phyloP scores from a whole-genome alignment of 495 filamentous ascomycete species.

The Penicillium pancosmium region DNA sequence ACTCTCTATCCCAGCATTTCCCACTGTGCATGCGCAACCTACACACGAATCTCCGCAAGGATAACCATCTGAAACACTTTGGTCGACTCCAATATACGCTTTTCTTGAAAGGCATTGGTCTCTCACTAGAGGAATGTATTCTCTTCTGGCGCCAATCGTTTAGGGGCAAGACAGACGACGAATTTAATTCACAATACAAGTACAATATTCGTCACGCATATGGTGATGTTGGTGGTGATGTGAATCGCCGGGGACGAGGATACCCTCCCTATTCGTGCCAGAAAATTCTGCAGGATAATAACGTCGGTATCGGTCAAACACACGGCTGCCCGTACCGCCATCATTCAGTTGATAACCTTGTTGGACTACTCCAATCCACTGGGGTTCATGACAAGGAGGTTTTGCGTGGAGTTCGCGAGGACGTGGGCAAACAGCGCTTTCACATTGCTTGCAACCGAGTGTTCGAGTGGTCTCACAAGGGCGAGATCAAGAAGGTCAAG shows the following conservation, averaged over 20 bases:
- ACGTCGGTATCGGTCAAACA: conserved; percentile 78
- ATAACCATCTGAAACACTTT: conserved; percentile 88
- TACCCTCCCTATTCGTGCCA: conserved; percentile 93
- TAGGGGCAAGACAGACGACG: conserved; percentile 82
- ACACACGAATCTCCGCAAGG: conserved; percentile 79
- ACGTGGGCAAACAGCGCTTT: conserved; percentile 84
- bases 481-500: conserved; percentile 86
- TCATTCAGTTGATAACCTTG: conserved; percentile 84
- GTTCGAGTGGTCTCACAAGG: conserved; percentile 84
- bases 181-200: conserved; percentile 91
- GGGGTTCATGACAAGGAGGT: conserved; percentile 79
- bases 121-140: conserved; percentile 90
- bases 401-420: conserved; percentile 79
- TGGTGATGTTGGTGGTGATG: conserved; percentile 93
- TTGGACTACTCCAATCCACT: conserved; percentile 67
- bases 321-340: conserved; percentile 97
- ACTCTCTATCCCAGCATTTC: conserved; percentile 82
- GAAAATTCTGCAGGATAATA: conserved; percentile 85
- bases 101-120: conserved; percentile 95
- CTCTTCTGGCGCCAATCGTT: conserved; percentile 90
- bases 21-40: conserved; percentile 93
- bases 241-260: conserved; percentile 78
- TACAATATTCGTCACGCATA: conserved; percentile 96
- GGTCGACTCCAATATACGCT: conserved; percentile 94
- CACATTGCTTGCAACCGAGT: conserved; percentile 98